A percentile compares a stretch with the other conserved stretches of the same genome.
Conservation (phyloP, 2,329 filamentous ascomycete species). For the Paecilomyces fulvus region DNA sequence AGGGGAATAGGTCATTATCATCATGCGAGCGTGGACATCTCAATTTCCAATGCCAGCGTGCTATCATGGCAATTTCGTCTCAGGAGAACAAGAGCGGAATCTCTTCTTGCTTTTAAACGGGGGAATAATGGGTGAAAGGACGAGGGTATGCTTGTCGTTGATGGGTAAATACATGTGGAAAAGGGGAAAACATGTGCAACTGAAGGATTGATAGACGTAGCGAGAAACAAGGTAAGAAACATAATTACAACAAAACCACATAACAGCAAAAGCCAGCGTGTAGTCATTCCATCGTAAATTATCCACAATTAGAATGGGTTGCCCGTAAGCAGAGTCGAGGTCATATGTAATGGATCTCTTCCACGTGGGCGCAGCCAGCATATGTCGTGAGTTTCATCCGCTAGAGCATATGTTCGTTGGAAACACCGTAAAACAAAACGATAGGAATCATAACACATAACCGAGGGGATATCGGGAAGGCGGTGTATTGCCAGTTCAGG, state of each 20-base stretch:
- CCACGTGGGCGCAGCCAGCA: neutral
- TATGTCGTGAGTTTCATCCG: neutral
- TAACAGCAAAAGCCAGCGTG: neutral
- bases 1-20: neutral
- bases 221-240: neutral
- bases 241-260: neutral
- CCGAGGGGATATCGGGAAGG: conserved; percentile 5
- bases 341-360: neutral
- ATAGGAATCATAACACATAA: neutral
- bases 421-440: neutral
- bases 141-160: neutral
- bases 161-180: neutral
- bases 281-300: neutral
- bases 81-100: neutral
- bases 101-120: neutral
- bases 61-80: neutral
- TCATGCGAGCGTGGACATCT: neutral
- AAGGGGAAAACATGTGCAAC: conserved; percentile 6
- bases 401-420: neutral
- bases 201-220: conserved; percentile 5
- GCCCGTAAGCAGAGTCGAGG: neutral
- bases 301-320: neutral
- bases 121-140: neutral
- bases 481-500: conserved; percentile 9
- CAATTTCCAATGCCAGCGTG: neutral